Evolutionary conservation across 441 rosid genomes (phyloP).

Genomic region (Gossypium schwendimanii): DNA sequence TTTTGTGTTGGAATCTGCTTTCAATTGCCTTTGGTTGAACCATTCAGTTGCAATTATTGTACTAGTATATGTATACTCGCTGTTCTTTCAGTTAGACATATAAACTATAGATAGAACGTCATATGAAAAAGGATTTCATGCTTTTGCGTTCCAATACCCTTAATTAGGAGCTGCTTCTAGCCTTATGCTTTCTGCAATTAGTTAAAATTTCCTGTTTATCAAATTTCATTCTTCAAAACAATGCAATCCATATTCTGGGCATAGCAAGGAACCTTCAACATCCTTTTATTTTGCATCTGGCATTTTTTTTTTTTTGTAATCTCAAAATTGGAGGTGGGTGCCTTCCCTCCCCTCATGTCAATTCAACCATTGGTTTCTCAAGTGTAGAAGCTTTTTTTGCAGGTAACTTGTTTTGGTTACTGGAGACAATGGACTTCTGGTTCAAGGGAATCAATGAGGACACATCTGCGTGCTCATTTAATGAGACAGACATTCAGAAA

Average conservation of each 20-base stretch:
- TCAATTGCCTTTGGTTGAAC: not conserved
- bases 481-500: slow-evolving; percentile 43
- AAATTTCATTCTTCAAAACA: not conserved
- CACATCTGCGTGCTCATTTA: slow-evolving; percentile 39
- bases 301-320: not conserved
- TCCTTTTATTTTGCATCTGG: not conserved
- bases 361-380: not conserved
- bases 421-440: slow-evolving; percentile 32
- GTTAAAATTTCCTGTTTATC: not conserved
- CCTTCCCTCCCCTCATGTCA: not conserved
- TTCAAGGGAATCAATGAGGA: slow-evolving; percentile 33
- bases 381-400: not conserved
- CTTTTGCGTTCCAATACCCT: not conserved
- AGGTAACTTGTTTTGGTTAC: slow-evolving; percentile 6
- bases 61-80: not conserved
- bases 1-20: not conserved
- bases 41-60: not conserved
- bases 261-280: not conserved
- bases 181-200: not conserved
- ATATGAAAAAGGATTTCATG: not conserved
- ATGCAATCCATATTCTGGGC: not conserved
- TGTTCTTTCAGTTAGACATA: not conserved
- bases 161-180: not conserved
- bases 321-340: not conserved
- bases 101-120: not conserved